Evolutionary conservation across 2,329 filamentous ascomycete genomes (phyloP), one percentile per base, ranked within the genome.

Genomic region (Alternaria rosae): DNA sequence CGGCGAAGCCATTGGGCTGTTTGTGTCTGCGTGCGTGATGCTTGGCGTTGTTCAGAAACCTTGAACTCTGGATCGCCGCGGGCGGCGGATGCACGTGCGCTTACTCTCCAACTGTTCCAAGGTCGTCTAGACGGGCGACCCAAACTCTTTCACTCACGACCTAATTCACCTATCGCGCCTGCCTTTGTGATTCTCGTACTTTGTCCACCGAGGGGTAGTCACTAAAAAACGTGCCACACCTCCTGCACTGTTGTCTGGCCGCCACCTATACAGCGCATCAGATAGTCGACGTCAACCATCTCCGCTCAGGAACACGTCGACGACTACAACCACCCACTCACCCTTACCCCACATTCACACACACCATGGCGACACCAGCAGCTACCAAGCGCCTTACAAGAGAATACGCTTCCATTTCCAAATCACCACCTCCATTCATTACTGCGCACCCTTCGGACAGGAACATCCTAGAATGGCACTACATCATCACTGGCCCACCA

Each of bases 391-490:
- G 79, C 66, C 83, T 90, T 62, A 87, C 86, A 57, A 85, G 86
- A 64, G 88, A 91, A 80, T 91, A 90, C 75, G 84, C 87, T 77
- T 82, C 85, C 65, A 89, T 91, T 64, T 84, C 86, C 73, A 85
- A 88, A 73, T 94, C 93, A 73, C 93, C 94, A 11, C 93, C 93
- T 35, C 93, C 93, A 55, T 97, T 92, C 82, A 97, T 97, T 72
- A 85, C 88, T 53, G 93, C 94, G 13, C 93, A 97, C 76, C 93
- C 93, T 11, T 96, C 93, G 41, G 94, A 97, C 69, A 87, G 88
- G 43, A 97, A 97, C 79, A 97, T 97, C 68, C 87, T 97, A 50
- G 94, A 97, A 70, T 97, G 93, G 93, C 93, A 97, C 82, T 97
- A 96, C 82, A 92, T 97, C 76, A 91, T 98, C 69, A 97, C 94